Base-by-base conservation (phyloP, 805 yeast genomes). In the Starmerella kuoi region DNA sequence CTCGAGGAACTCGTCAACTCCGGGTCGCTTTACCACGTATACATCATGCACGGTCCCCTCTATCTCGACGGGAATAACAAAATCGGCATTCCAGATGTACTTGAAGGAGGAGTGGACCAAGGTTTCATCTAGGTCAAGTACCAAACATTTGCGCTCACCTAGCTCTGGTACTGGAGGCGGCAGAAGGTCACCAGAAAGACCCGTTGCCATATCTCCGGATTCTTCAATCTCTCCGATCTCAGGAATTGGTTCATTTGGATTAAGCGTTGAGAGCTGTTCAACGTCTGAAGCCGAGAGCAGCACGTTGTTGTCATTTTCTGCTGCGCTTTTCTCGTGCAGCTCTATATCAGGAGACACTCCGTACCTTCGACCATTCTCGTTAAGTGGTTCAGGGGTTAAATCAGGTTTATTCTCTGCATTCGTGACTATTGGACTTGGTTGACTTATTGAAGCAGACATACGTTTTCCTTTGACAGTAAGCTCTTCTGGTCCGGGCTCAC, bases 61-160 rank as follows among this genome's bases (percentile, higher is more conserved):
- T 49, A 91, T 88, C 60, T 88, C 97, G 40, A 91, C 98, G 14
- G 98, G 97, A 38, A 91, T 84, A 36, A 93, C 93, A 63, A 91
- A 91, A 63, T 91, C 99, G 1, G 95, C 94, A 35, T 86, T 80
- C 46, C 93, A 75, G 44, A 91, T 71, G 60, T 79, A 85, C 61
- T 88, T 87, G 68, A 91, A 91, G 5, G 94, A 79, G 1, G 95
- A 83, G 61, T 91, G 99, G 25, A 91, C 98, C 45, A 91, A 71
- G 2, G 98, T 91, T 62, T 91, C 98, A 62, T 91, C 98, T 49
- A 91, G 66, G 62, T 91, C 99, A 41, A 91, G 68, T 12, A 91
- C 82, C 26, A 91, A 70, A 61, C 96, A 87, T 61, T 91, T 91
- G 45, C 81, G 77, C 42, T 73, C 72, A 38, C 31, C 23, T 22